Base-by-base conservation (phyloP, 129 eudicot species). In the Flaveria trinervia region DNA sequence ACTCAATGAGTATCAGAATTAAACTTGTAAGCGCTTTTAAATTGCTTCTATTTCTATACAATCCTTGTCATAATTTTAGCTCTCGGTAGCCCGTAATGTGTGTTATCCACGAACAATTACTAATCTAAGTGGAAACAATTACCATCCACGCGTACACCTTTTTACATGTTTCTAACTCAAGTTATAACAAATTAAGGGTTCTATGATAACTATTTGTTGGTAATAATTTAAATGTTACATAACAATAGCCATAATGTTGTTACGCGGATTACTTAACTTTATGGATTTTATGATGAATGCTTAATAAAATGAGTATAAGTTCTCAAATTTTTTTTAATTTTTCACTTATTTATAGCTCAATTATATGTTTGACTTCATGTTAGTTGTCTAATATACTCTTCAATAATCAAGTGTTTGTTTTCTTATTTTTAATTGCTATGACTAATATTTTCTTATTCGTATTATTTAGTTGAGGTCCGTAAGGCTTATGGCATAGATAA, bases 211-310 rank as follows among this genome's bases (percentile, higher is more conserved):
- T 49, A 26, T 26, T 17, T 0, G 10, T 77, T 7, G 57, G 14
- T 61, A 18, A 1, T 61, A 16, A 1, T 76, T 43, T 61, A 30
- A 9, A 3, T 16, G 49, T 23, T 23, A 48, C 10, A 13, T 75
- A 48, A 44, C 49, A 3, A 49, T 20, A 70, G 15, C 18, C 30
- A 4, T 4, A 61, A 76, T 61, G 15, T 30, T 30, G 76, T 33
- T 73, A 1, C 82, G 84, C 92, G 90, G 98, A 93, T 93, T 70
- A 93, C 98, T 77, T 97, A 93, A 86, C 97, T 93, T 48, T 93
- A 90, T 85, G 97, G 98, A 33, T 90, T 93, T 81, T 93, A 90
- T 77, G 97, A 93, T 61, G 98, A 93, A 85, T 93, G 98, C 83
- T 82, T 93, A 73, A 86, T 95, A 86, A 93, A 93, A 97, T 88